These are phyloP conservation scores for thale cress (Arabidopsis thaliana) DNA, from an alignment of 345 rosid genomes.

Conservation along the genomic window DNA sequence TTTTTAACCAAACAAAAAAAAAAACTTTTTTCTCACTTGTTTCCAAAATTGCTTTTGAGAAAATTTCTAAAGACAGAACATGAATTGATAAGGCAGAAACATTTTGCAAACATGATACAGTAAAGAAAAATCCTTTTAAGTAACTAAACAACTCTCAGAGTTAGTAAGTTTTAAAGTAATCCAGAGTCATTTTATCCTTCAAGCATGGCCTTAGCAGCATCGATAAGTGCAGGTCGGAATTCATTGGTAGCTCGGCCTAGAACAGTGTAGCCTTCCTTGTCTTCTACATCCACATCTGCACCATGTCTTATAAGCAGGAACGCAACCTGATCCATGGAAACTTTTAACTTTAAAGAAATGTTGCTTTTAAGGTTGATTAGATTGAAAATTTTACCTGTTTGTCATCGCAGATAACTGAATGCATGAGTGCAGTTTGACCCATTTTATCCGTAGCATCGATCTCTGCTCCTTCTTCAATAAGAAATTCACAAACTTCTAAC, in stretches of 20 bases:
- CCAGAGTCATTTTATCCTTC: conserved; percentile 59
- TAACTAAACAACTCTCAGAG: conserved; percentile 17
- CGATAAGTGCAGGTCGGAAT: conserved; percentile 63
- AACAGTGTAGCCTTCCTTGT: conserved; percentile 93
- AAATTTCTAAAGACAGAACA: neutral
- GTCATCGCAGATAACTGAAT: conserved; percentile 71
- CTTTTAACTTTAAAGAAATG: neutral
- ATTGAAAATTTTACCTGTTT: conserved; percentile 54
- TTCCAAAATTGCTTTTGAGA: conserved; percentile 12
- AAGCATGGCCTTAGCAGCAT: conserved; percentile 83
- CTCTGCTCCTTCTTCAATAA: conserved; percentile 94
- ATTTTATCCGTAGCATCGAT: conserved; percentile 75
- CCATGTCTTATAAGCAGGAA: conserved; percentile 85
- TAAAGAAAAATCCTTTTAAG: conserved; percentile 5
- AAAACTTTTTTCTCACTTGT: neutral
- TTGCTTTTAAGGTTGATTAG: neutral
- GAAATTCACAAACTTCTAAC: conserved; percentile 66
- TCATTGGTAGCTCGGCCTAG: conserved; percentile 81
- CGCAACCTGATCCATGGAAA: conserved; percentile 59
- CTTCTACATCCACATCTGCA: conserved; percentile 86
- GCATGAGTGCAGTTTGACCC: conserved; percentile 92
- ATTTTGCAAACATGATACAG: conserved; percentile 6
- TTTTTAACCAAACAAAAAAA: neutral
- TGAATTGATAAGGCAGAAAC: neutral
- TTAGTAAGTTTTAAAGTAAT: neutral